Conservation (phyloP, 164 flowering plant species). For the Chloranthus sessilifolius region DNA sequence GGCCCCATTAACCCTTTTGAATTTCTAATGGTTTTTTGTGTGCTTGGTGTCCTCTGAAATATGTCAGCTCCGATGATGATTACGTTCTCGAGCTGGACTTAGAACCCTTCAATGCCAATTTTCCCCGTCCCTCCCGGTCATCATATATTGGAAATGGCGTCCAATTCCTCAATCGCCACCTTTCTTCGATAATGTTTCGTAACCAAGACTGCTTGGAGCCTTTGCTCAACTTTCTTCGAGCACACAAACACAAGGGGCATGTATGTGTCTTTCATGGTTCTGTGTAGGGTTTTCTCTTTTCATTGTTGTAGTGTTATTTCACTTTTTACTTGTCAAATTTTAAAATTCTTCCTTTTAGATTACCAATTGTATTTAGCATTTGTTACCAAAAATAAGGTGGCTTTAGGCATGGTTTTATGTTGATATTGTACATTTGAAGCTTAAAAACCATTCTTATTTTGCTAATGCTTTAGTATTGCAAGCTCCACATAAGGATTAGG, state of each 20-base stretch:
- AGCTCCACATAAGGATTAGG: too few species aligned
- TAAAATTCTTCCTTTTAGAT: too few species aligned
- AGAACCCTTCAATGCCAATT: slow-evolving; percentile 82
- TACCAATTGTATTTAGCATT: too few species aligned
- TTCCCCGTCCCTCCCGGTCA: slow-evolving; percentile 78
- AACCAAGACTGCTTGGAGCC: slow-evolving; percentile 86
- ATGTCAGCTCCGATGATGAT: slow-evolving; percentile 29
- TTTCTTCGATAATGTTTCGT: slow-evolving; percentile 84
- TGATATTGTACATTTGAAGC: too few species aligned
- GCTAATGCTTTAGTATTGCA: too few species aligned
- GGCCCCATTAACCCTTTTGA: too few species aligned
- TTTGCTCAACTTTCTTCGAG: slow-evolving; percentile 77
- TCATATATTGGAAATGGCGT: slow-evolving; percentile 96
- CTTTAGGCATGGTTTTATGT: too few species aligned
- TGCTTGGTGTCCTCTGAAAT: too few species aligned
- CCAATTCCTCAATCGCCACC: slow-evolving; percentile 93
- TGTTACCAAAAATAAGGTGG: too few species aligned
- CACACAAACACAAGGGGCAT: slow-evolving; percentile 71
- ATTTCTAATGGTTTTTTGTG: too few species aligned
- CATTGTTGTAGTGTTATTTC: neutral
- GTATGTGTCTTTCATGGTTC: slow-evolving; percentile 35
- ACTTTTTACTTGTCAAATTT: neutral
- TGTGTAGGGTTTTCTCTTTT: neutral
- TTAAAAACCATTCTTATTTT: too few species aligned
- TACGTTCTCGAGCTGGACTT: slow-evolving; percentile 85